Percentiles rank a stretch among this genome's conserved stretches.
These are phyloP conservation scores for Dactylellina cionopaga DNA, from an alignment of 2,329 filamentous ascomycete species.

Conservation along the genomic window DNA sequence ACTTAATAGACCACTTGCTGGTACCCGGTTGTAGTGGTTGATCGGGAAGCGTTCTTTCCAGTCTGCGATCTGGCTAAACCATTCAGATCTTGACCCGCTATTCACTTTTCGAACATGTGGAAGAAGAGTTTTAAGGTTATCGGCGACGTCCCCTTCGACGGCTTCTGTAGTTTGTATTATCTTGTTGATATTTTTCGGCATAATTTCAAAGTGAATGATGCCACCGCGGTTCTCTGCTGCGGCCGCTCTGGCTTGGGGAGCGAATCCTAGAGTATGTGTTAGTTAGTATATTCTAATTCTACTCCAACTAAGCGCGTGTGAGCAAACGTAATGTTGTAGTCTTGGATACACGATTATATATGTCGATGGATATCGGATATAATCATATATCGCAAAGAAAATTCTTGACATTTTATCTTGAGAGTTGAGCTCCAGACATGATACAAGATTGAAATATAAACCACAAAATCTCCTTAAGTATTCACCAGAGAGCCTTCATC, in stretches of 20 bases:
- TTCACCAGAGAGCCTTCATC: too few relatives aligned
- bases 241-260: conserved; percentile 84
- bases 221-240: conserved; percentile 86
- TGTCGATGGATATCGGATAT: too few relatives aligned
- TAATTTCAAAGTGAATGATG: conserved; percentile 96
- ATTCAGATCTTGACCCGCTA: conserved; percentile 76
- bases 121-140: conserved; percentile 80
- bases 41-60: conserved; percentile 95
- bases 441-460: too few relatives aligned
- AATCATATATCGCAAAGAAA: too few relatives aligned
- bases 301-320: not conserved
- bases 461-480: too few relatives aligned
- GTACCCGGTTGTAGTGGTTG: conserved; percentile 77
- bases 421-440: too few relatives aligned
- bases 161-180: conserved; percentile 96
- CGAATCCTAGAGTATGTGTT: conserved; percentile 71
- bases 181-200: conserved; percentile 99
- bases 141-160: conserved; percentile 87
- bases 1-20: conserved; percentile 82
- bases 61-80: conserved; percentile 86
- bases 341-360: too few relatives aligned
- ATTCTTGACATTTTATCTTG: too few relatives aligned
- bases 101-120: conserved; percentile 73
- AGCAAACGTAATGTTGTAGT: too few relatives aligned
- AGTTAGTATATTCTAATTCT: conserved; percentile 4